Conservation (phyloP, 1,139 yeast genomes). For the Nadsonia starkeyi-henricii region DNA sequence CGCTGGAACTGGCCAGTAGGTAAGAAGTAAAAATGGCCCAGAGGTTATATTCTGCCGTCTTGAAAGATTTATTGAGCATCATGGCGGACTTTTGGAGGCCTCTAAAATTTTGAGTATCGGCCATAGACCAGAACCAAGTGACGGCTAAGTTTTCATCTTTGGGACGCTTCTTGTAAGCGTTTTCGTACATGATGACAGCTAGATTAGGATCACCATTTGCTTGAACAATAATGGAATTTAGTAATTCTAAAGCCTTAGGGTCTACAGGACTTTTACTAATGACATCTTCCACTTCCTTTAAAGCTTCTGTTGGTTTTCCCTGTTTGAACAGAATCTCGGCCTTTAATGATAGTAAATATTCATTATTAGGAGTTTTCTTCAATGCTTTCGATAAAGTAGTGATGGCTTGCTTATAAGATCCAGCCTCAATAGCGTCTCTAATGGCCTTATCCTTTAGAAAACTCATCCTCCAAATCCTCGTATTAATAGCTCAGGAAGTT, state of each 20-base stretch:
- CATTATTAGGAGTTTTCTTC: constrained; percentile 40
- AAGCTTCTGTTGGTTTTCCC: constrained; percentile 34
- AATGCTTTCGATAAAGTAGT: constrained; percentile 36
- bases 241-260: constrained; percentile 34
- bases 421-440: constrained; percentile 36
- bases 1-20: neutral
- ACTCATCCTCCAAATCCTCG: neutral
- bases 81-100: constrained; percentile 25
- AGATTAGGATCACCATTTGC: neutral
- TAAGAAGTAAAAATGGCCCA: constrained; percentile 29
- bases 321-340: constrained; percentile 31
- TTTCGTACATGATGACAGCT: constrained; percentile 34
- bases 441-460: constrained; percentile 13
- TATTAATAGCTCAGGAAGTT: too few relatives aligned
- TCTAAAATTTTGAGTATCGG: constrained; percentile 18
- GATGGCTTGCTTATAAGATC: constrained; percentile 41
- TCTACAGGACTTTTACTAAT: constrained; percentile 40
- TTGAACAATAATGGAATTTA: constrained; percentile 14
- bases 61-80: constrained; percentile 18
- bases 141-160: constrained; percentile 25
- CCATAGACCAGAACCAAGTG: constrained; percentile 22
- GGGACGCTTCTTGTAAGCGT: constrained; percentile 42
- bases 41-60: constrained; percentile 26
- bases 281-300: constrained; percentile 30
- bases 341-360: constrained; percentile 37